Evolutionary conservation across 164 flowering plant genomes (phyloP).

Genomic region (Vitis amurensis): DNA sequence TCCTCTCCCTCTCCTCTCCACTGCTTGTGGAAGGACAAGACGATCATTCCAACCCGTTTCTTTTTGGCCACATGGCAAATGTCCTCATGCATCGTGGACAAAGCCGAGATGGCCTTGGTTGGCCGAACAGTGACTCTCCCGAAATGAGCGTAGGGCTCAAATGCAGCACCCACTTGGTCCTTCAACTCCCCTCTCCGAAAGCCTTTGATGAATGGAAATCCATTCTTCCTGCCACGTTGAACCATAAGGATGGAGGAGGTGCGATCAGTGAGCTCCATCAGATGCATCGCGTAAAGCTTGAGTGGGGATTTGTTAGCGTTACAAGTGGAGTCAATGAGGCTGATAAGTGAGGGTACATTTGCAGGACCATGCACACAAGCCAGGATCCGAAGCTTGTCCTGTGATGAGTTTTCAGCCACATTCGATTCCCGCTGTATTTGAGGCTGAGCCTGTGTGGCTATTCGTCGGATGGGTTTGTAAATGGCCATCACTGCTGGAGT

Average conservation of each 20-base stretch:
- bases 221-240: conserved; percentile 47
- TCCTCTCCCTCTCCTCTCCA: conserved; percentile 31
- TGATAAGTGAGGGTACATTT: conserved; percentile 50
- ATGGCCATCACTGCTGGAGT: conserved; percentile 53
- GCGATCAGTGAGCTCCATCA: conserved; percentile 66
- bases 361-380: conserved; percentile 58
- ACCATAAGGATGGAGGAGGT: conserved; percentile 65
- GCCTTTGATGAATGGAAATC: conserved; percentile 40
- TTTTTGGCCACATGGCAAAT: conserved; percentile 57
- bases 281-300: conserved; percentile 55
- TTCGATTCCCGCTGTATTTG: too few species aligned
- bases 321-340: conserved; percentile 47
- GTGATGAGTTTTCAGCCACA: too few species aligned
- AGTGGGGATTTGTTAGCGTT: conserved; percentile 27
- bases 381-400: conserved; percentile 47
- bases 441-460: conserved; percentile 12
- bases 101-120: conserved; percentile 51
- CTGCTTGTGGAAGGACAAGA: conserved; percentile 66
- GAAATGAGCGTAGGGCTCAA: conserved; percentile 34
- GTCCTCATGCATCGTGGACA: conserved; percentile 74
- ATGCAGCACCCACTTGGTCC: conserved; percentile 29
- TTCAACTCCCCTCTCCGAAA: conserved; percentile 16
- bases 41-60: conserved; percentile 49
- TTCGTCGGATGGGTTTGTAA: conserved; percentile 37
- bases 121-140: conserved; percentile 50